Conservation (phyloP, 208 protist species). For the Wallacemonas rigidus region DNA sequence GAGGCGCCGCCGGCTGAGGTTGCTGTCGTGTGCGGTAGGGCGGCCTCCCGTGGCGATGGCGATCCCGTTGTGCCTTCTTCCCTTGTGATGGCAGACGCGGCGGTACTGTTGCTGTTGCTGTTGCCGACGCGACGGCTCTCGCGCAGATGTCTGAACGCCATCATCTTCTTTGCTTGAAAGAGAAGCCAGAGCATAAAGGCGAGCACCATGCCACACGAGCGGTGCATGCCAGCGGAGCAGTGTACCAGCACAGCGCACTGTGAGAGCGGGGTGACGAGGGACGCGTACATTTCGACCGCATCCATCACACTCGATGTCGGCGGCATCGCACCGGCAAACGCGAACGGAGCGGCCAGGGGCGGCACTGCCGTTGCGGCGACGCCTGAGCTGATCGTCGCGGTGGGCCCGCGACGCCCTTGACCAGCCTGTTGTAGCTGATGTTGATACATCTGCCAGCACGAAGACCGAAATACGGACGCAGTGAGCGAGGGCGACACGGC, state of each 20-base stretch:
- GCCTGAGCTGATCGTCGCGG: background rate
- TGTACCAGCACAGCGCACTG: constrained; percentile 45
- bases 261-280: background rate
- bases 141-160: constrained; percentile 6
- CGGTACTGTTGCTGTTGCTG: background rate
- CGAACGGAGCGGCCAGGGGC: background rate
- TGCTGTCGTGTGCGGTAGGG: too few relatives aligned
- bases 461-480: background rate
- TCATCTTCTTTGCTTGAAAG: constrained; percentile 28
- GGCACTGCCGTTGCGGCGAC: background rate
- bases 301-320: background rate
- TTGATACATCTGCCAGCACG: background rate
- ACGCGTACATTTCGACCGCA: background rate
- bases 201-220: constrained; percentile 67
- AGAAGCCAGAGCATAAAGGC: constrained; percentile 74
- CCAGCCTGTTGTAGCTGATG: background rate
- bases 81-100: too few relatives aligned
- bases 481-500: background rate
- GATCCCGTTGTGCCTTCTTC: background rate
- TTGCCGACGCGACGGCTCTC: background rate
- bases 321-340: background rate
- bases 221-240: constrained; percentile 87
- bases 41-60: background rate
- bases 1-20: too few relatives aligned
- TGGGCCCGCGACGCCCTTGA: background rate